These are phyloP conservation scores for Phyllosticta paracitricarpa DNA, from an alignment of 2,329 filamentous ascomycete species.

Conservation along the genomic window DNA sequence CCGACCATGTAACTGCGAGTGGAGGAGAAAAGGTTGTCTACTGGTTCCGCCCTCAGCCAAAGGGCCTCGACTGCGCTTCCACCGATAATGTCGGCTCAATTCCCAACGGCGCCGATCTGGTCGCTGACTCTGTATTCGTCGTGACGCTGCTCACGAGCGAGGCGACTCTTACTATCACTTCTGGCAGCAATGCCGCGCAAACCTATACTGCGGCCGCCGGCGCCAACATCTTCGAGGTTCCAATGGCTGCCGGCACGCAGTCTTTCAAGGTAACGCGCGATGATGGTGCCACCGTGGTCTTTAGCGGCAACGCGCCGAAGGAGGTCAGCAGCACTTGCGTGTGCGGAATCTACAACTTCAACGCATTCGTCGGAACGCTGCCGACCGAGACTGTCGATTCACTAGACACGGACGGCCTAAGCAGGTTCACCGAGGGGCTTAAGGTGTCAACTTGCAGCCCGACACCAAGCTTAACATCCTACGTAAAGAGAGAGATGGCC, in stretches of 20 bases:
- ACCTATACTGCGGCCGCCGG: conserved; percentile 39
- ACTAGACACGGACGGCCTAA: conserved; percentile 13
- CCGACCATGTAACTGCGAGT: conserved; percentile 10
- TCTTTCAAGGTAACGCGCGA: conserved; percentile 13
- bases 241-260: conserved; percentile 30
- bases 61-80: conserved; percentile 38
- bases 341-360: conserved; percentile 49
- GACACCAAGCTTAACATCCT: conserved; percentile 4
- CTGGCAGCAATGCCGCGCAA: conserved; percentile 32
- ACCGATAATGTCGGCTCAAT: conserved; percentile 41
- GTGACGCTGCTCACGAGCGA: conserved; percentile 36
- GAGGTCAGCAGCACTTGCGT: conserved; percentile 40
- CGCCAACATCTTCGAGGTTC: conserved; percentile 34
- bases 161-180: conserved; percentile 33
- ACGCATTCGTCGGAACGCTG: conserved; percentile 44
- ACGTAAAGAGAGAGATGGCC: not conserved
- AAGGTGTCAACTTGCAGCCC: conserved; percentile 11
- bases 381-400: conserved; percentile 24
- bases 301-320: conserved; percentile 41
- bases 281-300: conserved; percentile 28
- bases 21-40: conserved; percentile 41
- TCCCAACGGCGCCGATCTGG: conserved; percentile 37
- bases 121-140: conserved; percentile 43
- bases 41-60: conserved; percentile 46
- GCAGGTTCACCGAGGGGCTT: conserved; percentile 12